Evolutionary conservation across 2,329 filamentous ascomycete genomes (phyloP), one percentile per base, ranked within the genome.

Genomic region (Xylariomycetidae sp.): DNA sequence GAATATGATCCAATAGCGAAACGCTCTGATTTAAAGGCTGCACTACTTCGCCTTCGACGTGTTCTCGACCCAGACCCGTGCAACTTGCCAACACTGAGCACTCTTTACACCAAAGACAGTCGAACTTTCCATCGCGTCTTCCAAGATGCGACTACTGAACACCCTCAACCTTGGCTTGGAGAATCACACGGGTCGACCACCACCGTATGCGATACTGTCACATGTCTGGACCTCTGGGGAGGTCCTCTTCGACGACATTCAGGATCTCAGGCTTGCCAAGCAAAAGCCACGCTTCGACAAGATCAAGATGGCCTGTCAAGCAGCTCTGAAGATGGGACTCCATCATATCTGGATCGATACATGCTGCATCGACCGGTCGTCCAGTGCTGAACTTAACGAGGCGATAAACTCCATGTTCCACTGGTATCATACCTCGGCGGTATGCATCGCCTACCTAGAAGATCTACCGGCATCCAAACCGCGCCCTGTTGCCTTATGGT

Each of bases 371-470:
- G 39, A 44, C 32, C 44, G 44, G 23, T 37, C 22, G n/a, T 45
- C 40, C 32, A 41, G 33, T 15, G 29, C 40, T 12, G 38, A 42
- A 26, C 17, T 46, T 7, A 38, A 29, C 5, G 42, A 45, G 18
- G 38, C 42, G 4, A 44, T 45, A 12, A 41, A 45, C 19, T 39
- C 35, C 5, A 45, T 47, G 38, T 43, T 36, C 19, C 34, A 25
- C n/a, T 39, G 44, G 35, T 47, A 46, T 23, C 32, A 29, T 20
- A 15, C 28, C 6, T 38, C 43, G 8, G 20, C 16, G 3, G 35
- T 45, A 14, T 46, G 42, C 14, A 44, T 39, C 16, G 38, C 34
- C 19, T 41, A 32, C 22, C 40, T 46, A 7, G 29, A 24, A 8
- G 42, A 47, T 37, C 25, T 43, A 14, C n/a, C n/a, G 25, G 13